Conservation (phyloP, 2,329 filamentous ascomycete genomes). For the Zymoseptoria ardabiliae region DNA sequence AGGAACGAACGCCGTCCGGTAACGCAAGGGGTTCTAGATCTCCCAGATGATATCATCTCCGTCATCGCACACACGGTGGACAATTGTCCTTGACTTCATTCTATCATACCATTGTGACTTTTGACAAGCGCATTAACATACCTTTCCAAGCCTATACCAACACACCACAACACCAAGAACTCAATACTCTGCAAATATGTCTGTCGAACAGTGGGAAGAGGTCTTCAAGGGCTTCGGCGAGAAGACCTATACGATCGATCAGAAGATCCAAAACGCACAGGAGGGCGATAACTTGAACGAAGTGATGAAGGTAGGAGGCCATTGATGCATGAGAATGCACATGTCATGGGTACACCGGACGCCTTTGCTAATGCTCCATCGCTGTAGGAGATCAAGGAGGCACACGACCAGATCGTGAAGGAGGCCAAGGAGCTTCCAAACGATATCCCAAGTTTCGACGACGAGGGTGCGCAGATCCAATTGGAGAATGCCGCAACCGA, state of each 20-base stretch:
- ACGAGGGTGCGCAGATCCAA: conserved; percentile 15
- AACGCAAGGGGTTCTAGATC: neutral
- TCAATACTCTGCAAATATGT: neutral
- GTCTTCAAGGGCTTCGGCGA: conserved; percentile 17
- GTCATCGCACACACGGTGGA: neutral
- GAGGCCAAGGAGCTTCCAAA: conserved; percentile 11
- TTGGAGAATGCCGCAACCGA: conserved; percentile 15
- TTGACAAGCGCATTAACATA: neutral
- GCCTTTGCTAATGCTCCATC: neutral
- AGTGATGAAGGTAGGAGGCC: conserved; percentile 9
- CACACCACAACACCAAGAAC: neutral
- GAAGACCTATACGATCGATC: conserved; percentile 15
- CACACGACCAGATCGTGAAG: conserved; percentile 13
- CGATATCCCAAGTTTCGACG: conserved; percentile 16
- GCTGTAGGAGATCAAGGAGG: conserved; percentile 13
- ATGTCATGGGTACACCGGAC: neutral
- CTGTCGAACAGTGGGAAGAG: conserved; percentile 17
- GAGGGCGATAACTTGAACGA: conserved; percentile 16
- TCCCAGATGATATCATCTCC: neutral
- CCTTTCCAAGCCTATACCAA: neutral
- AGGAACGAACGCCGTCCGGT: neutral
- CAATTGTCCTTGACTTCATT: neutral
- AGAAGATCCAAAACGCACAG: conserved; percentile 14
- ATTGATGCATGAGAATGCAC: neutral
- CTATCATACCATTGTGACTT: neutral